These are phyloP conservation scores for Melampsora occidentalis DNA, from an alignment of 1,284 basidiomycete species.

Conservation along the genomic window DNA sequence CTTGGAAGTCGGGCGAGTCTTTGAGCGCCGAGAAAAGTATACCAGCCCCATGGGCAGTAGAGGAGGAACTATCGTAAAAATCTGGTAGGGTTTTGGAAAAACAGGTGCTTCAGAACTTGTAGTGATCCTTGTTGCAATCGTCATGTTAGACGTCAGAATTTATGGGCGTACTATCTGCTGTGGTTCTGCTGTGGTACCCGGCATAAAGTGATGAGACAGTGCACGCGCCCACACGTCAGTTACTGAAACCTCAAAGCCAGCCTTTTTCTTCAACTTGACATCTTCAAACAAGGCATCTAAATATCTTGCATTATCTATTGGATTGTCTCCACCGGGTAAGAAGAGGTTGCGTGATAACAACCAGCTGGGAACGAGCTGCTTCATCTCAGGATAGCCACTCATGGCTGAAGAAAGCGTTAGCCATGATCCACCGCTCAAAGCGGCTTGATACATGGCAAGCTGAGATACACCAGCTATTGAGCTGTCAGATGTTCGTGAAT, in stretches of 20 bases:
- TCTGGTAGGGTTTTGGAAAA: neutral
- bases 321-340: slow-evolving; percentile 2
- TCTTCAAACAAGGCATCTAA: slow-evolving; percentile 14
- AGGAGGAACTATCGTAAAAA: slow-evolving; percentile 18
- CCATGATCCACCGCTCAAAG: slow-evolving; percentile 52
- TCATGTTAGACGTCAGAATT: no score
- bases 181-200: neutral
- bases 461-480: slow-evolving; percentile 51
- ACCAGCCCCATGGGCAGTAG: slow-evolving; percentile 20
- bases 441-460: slow-evolving; percentile 51
- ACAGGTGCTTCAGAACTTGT: neutral
- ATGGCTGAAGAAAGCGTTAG: slow-evolving; percentile 49
- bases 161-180: neutral
- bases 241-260: slow-evolving; percentile 26
- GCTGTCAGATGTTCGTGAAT: slow-evolving; percentile 17
- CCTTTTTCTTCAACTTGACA: slow-evolving; percentile 3
- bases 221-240: slow-evolving; percentile 28
- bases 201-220: slow-evolving; percentile 23
- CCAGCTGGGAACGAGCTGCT: neutral
- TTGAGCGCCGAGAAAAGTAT: slow-evolving; percentile 15
- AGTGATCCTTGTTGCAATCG: neutral
- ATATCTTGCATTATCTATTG: neutral
- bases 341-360: neutral
- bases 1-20: neutral
- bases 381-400: slow-evolving; percentile 47